Conservation (phyloP, 2,329 filamentous ascomycete genomes). For the Pezicula carpinea region DNA sequence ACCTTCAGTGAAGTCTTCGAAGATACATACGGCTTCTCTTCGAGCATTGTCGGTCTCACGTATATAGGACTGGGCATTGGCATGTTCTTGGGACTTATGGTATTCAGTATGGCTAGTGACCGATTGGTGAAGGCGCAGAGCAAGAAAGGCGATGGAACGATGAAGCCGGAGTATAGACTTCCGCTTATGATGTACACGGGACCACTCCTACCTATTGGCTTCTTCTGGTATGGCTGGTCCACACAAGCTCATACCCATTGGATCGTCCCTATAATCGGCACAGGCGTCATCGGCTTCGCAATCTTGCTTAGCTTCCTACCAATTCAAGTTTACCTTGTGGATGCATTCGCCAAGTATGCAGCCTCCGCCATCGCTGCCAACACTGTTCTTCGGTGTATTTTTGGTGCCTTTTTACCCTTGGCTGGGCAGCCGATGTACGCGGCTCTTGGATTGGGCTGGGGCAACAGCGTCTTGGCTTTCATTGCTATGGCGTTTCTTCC, state of each 20-base stretch:
- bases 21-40: conserved; percentile 42
- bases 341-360: conserved; percentile 49
- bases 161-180: conserved; percentile 24
- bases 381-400: conserved; percentile 57
- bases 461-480: conserved; percentile 29
- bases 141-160: not conserved
- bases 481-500: conserved; percentile 27
- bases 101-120: conserved; percentile 14
- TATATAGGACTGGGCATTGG: conserved; percentile 32
- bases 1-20: conserved; percentile 47
- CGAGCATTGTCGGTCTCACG: conserved; percentile 27
- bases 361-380: conserved; percentile 60
- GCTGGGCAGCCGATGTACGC: conserved; percentile 36
- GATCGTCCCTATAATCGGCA: conserved; percentile 52
- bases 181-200: conserved; percentile 45
- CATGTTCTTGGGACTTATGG: not conserved
- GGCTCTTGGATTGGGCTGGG: conserved; percentile 38
- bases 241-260: conserved; percentile 39
- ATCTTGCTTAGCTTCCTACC: conserved; percentile 41
- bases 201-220: conserved; percentile 41
- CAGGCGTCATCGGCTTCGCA: conserved; percentile 41
- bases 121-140: conserved; percentile 2
- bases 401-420: conserved; percentile 66
- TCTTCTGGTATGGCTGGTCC: conserved; percentile 47
- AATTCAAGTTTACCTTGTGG: conserved; percentile 56